A percentile compares a stretch with the other conserved stretches of the same genome.
phyloP scores from a whole-genome alignment of 768 basidiomycete genomes.

The Leucogyrophana mollusca region DNA sequence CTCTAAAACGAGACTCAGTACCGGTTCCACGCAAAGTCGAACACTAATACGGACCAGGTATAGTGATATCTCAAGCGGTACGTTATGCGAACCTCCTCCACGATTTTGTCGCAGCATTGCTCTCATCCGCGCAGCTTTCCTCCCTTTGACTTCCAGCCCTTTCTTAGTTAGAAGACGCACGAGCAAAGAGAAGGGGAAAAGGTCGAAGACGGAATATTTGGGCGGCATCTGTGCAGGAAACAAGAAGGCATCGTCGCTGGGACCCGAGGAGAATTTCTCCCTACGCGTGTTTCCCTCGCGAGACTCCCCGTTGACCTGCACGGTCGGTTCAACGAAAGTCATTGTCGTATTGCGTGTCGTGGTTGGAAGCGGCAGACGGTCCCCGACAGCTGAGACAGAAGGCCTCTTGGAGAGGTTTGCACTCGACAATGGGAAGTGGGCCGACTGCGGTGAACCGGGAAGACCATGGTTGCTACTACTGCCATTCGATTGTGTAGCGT shows the following conservation, averaged over 20 bases:
- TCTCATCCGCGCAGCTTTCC: constrained; percentile 53
- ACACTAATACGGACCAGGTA: constrained; percentile 48
- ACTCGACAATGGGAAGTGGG: constrained; percentile 2
- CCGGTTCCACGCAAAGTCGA: neutral
- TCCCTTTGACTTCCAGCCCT: constrained; percentile 57
- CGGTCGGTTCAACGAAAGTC: constrained; percentile 9
- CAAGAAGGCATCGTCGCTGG: constrained; percentile 43
- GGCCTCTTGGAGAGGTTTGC: constrained; percentile 1
- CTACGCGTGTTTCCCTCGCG: neutral
- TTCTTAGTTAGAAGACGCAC: constrained; percentile 43
- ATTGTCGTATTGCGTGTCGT: constrained; percentile 16
- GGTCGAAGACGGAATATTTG: constrained; percentile 56
- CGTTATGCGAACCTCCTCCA: constrained; percentile 48
- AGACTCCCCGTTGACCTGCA: constrained; percentile 6
- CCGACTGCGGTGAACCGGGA: constrained; percentile 9
- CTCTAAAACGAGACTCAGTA: constrained; percentile 38
- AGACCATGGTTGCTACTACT: neutral
- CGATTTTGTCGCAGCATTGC: constrained; percentile 42
- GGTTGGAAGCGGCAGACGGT: constrained; percentile 28
- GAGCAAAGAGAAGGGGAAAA: constrained; percentile 69
- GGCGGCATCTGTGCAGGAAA: constrained; percentile 58
- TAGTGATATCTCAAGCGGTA: constrained; percentile 68
- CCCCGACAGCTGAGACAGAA: constrained; percentile 10
- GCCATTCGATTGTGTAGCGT: neutral
- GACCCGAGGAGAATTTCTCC: constrained; percentile 12